Percentiles rank a stretch among this genome's conserved stretches.
Evolutionary conservation across 192 early-diverging fungal species (phyloP).

Genomic region (Umbelopsis vinacea): DNA sequence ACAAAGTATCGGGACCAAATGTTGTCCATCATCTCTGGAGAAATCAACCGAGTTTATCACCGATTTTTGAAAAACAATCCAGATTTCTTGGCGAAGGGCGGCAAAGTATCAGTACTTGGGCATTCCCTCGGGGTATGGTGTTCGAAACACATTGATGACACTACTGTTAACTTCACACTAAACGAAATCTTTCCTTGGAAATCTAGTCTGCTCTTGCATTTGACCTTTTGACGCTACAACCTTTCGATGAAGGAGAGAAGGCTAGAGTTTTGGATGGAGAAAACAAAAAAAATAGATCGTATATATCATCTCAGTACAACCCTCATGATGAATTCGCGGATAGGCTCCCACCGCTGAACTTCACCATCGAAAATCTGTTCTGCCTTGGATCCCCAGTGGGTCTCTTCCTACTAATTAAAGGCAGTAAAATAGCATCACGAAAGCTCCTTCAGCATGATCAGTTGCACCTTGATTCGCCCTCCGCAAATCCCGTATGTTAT

Average conservation of each 20-base stretch:
- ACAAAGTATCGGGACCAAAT: slow-evolving; percentile 74
- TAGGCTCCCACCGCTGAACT: slow-evolving; percentile 51
- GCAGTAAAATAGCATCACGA: slow-evolving; percentile 56
- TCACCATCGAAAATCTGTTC: slow-evolving; percentile 70
- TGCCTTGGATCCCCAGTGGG: slow-evolving; percentile 76
- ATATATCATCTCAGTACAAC: slow-evolving; percentile 12
- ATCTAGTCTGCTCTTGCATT: slow-evolving; percentile 59
- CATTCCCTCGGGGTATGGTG: slow-evolving; percentile 64
- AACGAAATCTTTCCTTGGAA: neutral
- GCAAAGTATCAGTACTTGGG: slow-evolving; percentile 71
- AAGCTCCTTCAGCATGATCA: slow-evolving; percentile 20
- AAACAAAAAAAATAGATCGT: neutral
- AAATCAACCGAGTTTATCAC: slow-evolving; percentile 70
- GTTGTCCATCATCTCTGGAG: slow-evolving; percentile 70
- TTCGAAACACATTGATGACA: neutral
- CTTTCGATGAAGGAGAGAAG: slow-evolving; percentile 43
- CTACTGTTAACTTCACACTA: neutral
- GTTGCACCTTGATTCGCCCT: neutral
- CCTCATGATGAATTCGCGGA: slow-evolving; percentile 16
- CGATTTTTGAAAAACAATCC: slow-evolving; percentile 70
- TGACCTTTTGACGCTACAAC: slow-evolving; percentile 72
- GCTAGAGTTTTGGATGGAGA: slow-evolving; percentile 21
- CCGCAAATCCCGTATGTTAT: slow-evolving; percentile 43
- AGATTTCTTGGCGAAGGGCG: slow-evolving; percentile 58
- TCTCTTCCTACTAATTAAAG: slow-evolving; percentile 71